Evolutionary conservation across 257 asterid species (phyloP).

Genomic region (Jaltomata sinuosa): DNA sequence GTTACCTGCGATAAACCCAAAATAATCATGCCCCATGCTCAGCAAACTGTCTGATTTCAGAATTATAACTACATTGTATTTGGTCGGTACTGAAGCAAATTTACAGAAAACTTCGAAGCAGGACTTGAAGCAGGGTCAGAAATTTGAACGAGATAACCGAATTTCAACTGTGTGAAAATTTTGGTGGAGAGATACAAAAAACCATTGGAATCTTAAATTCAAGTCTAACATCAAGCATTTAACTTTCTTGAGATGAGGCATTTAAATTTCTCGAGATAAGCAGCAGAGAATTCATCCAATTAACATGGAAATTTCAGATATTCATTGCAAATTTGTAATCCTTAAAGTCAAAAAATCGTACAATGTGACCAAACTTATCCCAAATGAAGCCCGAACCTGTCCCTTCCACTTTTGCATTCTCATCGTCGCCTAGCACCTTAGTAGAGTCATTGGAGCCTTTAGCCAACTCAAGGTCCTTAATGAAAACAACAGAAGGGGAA

Average conservation of each 20-base stretch:
- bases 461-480: constrained; percentile 51
- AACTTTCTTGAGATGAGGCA: neutral
- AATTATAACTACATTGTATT: neutral
- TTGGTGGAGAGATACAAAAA: neutral
- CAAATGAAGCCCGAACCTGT: constrained; percentile 95
- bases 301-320: neutral
- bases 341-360: constrained; percentile 16
- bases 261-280: neutral
- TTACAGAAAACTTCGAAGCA: neutral
- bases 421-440: constrained; percentile 28
- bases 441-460: constrained; percentile 33
- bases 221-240: neutral
- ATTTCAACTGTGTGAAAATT: neutral
- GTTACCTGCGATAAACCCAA: constrained; percentile 51
- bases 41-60: neutral
- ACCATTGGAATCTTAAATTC: neutral
- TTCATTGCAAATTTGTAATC: neutral
- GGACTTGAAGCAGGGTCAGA: neutral
- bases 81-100: neutral
- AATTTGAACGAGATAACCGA: neutral
- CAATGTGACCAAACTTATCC: constrained; percentile 94
- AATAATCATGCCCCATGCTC: neutral
- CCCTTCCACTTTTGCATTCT: constrained; percentile 63
- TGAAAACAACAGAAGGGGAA: constrained; percentile 66
- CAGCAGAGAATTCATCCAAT: neutral